Evolutionary conservation across 2,329 filamentous ascomycete genomes (phyloP).

Genomic region (Plenodomus tracheiphilus): DNA sequence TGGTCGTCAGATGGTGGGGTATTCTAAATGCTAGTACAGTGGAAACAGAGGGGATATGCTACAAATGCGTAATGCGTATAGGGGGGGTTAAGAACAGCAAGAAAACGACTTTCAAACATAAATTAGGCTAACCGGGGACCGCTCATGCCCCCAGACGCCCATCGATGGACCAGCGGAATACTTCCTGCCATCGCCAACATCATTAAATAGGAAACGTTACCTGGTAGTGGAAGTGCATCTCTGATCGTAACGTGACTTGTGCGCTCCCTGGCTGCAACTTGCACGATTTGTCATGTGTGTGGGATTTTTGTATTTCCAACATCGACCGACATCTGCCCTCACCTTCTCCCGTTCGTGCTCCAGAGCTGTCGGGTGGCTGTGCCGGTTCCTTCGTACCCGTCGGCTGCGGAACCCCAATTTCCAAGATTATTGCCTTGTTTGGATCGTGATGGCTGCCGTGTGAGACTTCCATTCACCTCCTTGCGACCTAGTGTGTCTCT

Average conservation of each 20-base stretch:
- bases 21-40: background rate
- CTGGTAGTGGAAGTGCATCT: background rate
- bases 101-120: too few species aligned
- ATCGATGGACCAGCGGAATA: constrained; percentile 36
- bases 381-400: constrained; percentile 22
- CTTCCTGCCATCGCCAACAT: constrained; percentile 35
- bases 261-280: constrained; percentile 1
- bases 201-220: background rate
- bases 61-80: background rate
- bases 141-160: too few species aligned
- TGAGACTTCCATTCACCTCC: constrained; percentile 35
- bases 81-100: too few species aligned
- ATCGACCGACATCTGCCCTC: constrained; percentile 3
- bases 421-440: constrained; percentile 35
- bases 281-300: background rate
- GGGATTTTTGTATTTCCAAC: background rate
- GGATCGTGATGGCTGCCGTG: constrained; percentile 29
- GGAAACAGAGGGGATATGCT: background rate
- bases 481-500: constrained; percentile 29
- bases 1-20: background rate
- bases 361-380: constrained; percentile 18
- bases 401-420: constrained; percentile 30
- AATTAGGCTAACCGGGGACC: too few species aligned
- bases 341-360: constrained; percentile 22
- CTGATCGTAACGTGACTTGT: constrained; percentile 7